These are phyloP conservation scores for Mucor velutinosus DNA, from an alignment of 371 early-diverging fungal genomes.

Conservation along the genomic window DNA sequence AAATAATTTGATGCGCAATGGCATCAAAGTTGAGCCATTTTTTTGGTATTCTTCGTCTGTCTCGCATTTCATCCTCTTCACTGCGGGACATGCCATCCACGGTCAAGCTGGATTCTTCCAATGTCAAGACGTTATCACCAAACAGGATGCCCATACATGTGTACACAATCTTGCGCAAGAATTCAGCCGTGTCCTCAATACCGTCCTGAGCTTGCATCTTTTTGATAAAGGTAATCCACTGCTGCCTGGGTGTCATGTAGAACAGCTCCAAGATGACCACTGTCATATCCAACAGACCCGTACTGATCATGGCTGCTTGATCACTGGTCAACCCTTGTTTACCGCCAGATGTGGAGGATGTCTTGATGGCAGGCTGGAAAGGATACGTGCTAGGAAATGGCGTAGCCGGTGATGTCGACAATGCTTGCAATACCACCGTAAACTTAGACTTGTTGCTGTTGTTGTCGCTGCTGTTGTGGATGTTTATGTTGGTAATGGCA, in stretches of 20 bases:
- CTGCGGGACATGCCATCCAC: constrained; percentile 24
- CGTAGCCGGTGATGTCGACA: constrained; percentile 41
- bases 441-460: neutral
- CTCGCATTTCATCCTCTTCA: constrained; percentile 28
- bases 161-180: constrained; percentile 57
- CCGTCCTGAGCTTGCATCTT: constrained; percentile 45
- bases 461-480: neutral
- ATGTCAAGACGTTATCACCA: constrained; percentile 37
- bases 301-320: constrained; percentile 41
- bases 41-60: constrained; percentile 41
- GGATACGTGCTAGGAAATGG: constrained; percentile 50
- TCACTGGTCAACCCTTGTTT: constrained; percentile 13
- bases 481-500: neutral
- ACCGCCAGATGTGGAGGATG: constrained; percentile 10
- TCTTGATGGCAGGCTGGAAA: constrained; percentile 30
- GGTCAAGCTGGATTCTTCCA: constrained; percentile 30
- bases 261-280: constrained; percentile 52
- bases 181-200: constrained; percentile 48
- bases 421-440: constrained; percentile 37
- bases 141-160: constrained; percentile 53
- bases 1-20: constrained; percentile 56
- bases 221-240: constrained; percentile 42
- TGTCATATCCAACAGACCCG: constrained; percentile 52
- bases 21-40: constrained; percentile 64
- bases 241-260: constrained; percentile 46